phyloP scores from a whole-genome alignment of 78 protist genomes.

The Guillardia theta region DNA sequence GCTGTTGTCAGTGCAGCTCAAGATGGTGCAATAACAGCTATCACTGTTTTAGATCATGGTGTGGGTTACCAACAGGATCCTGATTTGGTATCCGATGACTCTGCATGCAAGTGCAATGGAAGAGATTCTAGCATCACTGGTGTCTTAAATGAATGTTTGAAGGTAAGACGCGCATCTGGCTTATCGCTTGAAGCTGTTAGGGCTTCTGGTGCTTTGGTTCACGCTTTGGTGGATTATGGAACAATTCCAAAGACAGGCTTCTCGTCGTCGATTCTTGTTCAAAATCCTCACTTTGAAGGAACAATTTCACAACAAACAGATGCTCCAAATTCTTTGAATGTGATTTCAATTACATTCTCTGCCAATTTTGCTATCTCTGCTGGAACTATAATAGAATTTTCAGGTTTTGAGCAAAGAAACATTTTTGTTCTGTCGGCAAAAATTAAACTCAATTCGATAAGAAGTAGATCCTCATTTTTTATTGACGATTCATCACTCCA shows the following conservation, averaged over 20 bases:
- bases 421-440: no score
- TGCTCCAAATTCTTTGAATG: no score
- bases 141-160: background rate
- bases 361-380: no score
- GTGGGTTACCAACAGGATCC: background rate
- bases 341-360: no score
- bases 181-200: background rate
- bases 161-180: background rate
- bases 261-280: no score
- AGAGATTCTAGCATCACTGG: background rate
- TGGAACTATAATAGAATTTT: no score
- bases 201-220: background rate
- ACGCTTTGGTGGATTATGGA: background rate
- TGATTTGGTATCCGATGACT: background rate
- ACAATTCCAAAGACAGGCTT: background rate
- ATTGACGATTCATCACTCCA: no score
- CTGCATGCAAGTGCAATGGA: background rate
- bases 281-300: no score
- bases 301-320: no score
- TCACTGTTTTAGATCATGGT: background rate
- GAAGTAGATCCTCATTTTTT: no score
- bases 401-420: no score
- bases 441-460: no score
- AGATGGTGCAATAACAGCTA: background rate
- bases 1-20: background rate